A percentile compares a stretch with the other conserved stretches of the same genome.
These are phyloP conservation scores for Ogataea salicorniae DNA, from an alignment of 805 yeast species.

Conservation along the genomic window DNA sequence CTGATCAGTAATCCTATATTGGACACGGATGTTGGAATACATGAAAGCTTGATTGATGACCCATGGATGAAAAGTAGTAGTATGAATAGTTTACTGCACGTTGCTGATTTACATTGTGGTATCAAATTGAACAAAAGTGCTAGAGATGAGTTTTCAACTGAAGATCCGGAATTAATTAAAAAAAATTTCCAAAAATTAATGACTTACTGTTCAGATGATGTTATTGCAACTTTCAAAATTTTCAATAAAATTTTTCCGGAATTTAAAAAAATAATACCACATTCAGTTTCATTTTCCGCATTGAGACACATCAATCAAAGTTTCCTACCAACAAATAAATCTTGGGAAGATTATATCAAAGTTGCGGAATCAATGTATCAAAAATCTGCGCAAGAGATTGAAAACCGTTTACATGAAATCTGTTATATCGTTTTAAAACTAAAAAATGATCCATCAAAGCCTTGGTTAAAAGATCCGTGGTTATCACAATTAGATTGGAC, in stretches of 20 bases:
- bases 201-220: conserved; percentile 84
- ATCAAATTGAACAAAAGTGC: conserved; percentile 58
- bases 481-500: conserved; percentile 86
- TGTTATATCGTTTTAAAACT: conserved; percentile 54
- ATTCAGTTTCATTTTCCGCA: conserved; percentile 92
- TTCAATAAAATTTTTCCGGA: conserved; percentile 64
- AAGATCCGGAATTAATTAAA: conserved; percentile 48
- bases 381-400: conserved; percentile 51
- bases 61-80: conserved; percentile 85
- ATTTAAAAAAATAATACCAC: conserved; percentile 70
- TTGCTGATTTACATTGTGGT: conserved; percentile 73
- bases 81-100: conserved; percentile 73
- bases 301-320: conserved; percentile 66
- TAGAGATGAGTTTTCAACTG: conserved; percentile 59
- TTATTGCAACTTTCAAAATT: conserved; percentile 65
- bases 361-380: conserved; percentile 65
- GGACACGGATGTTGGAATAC: conserved; percentile 28
- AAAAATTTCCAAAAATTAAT: conserved; percentile 57
- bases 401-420: conserved; percentile 49
- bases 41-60: conserved; percentile 42
- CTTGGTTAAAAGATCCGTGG: conserved; percentile 74
- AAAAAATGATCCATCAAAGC: conserved; percentile 38
- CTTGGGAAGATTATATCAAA: conserved; percentile 71
- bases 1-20: conserved; percentile 27
- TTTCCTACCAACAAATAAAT: conserved; percentile 67